Evolutionary conservation across 805 yeast genomes (phyloP).

Genomic region (Kodamaea kakaduensis): DNA sequence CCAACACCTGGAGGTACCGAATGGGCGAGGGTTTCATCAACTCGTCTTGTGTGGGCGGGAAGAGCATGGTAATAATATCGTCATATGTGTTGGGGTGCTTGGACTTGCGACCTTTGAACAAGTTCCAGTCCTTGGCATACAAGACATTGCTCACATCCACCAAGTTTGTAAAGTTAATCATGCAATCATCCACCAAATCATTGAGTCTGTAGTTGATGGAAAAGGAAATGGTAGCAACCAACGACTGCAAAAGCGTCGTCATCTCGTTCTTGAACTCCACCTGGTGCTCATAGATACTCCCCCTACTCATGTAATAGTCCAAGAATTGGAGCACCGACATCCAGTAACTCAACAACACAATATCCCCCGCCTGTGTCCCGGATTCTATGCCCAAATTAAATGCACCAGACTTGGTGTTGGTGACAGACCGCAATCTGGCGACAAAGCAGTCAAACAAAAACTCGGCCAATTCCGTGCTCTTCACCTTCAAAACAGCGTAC

Average conservation of each 20-base stretch:
- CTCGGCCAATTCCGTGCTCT: conserved; percentile 54
- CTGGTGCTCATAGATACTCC: conserved; percentile 49
- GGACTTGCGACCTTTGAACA: conserved; percentile 41
- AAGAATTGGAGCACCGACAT: conserved; percentile 73
- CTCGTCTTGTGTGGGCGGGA: conserved; percentile 79
- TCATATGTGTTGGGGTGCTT: conserved; percentile 53
- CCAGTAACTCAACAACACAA: conserved; percentile 81
- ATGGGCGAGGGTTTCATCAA: conserved; percentile 89
- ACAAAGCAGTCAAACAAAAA: conserved; percentile 57
- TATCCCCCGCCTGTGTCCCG: conserved; percentile 47
- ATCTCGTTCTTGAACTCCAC: conserved; percentile 62
- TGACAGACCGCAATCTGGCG: conserved; percentile 56
- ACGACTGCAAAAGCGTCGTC: conserved; percentile 50
- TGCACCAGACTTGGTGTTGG: conserved; percentile 59
- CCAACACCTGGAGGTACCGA: conserved; percentile 76
- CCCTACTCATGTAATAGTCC: conserved; percentile 71
- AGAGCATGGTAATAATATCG: conserved; percentile 68
- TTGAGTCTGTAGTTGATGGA: conserved; percentile 61
- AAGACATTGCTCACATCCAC: conserved; percentile 75
- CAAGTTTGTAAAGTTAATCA: conserved; percentile 73
- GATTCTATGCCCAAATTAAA: conserved; percentile 37
- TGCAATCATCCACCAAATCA: conserved; percentile 56
- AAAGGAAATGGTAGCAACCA: conserved; percentile 62
- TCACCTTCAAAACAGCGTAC: conserved; percentile 56
- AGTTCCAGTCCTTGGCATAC: conserved; percentile 67